Conservation (phyloP, 2,329 filamentous ascomycete species). For the Penicillium corylophilum region DNA sequence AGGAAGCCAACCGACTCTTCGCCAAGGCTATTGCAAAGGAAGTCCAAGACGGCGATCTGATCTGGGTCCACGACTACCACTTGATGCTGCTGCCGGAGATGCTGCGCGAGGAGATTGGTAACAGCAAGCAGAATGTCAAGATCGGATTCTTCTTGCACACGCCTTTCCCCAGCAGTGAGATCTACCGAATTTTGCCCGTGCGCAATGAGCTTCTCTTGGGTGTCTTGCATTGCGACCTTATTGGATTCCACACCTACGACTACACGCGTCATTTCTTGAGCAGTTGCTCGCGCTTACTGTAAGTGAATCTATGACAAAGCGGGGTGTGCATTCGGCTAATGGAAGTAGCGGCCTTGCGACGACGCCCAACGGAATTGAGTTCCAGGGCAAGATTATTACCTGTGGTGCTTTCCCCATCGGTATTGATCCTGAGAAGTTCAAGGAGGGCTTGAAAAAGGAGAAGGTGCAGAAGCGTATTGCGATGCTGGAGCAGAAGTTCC, state of each 20-base stretch:
- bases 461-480: constrained; percentile 86
- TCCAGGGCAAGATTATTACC: constrained; percentile 81
- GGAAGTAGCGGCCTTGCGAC: constrained; percentile 54
- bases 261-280: constrained; percentile 98
- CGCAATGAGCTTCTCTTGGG: constrained; percentile 84
- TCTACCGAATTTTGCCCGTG: constrained; percentile 92
- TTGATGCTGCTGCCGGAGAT: constrained; percentile 95
- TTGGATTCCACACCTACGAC: constrained; percentile 98
- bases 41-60: constrained; percentile 86
- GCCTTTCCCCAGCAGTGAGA: constrained; percentile 93
- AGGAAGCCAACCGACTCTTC: constrained; percentile 88
- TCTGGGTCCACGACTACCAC: constrained; percentile 99
- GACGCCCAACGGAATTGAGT: constrained; percentile 90
- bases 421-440: constrained; percentile 95
- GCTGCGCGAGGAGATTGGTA: constrained; percentile 84
- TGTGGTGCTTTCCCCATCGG: constrained; percentile 97
- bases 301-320: constrained; percentile 33
- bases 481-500: constrained; percentile 82
- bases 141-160: constrained; percentile 98
- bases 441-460: constrained; percentile 79
- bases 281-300: constrained; percentile 91
- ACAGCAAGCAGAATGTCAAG: constrained; percentile 84
- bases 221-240: constrained; percentile 87
- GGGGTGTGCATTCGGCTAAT: constrained; percentile 4
- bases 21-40: constrained; percentile 83